Evolutionary conservation across 2,329 filamentous ascomycete species (phyloP), one percentile per base, ranked within the genome.

Genomic region (Colletotrichum lini): DNA sequence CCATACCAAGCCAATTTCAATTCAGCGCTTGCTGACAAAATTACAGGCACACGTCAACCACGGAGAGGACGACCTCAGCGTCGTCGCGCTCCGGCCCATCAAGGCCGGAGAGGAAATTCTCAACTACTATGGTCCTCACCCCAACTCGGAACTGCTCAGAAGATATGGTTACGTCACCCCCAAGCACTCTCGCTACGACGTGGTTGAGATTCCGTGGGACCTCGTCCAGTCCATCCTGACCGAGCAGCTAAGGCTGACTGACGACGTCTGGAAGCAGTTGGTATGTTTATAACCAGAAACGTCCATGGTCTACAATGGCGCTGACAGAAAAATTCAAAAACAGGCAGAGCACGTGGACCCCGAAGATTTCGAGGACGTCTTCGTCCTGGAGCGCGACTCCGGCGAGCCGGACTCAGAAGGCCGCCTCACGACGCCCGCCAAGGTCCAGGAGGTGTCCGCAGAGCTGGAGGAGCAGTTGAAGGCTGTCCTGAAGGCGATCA

Each of bases 71-170:
- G 81, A 81, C 13, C 84, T 97, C 10, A 90, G 91, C 3, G 96
- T 96, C 80, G 92, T 91, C 30, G 86, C 93, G 0, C 85, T 95
- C 70, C 89, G 91, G 53, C 82, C 88, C 1, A 94, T 98, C 76
- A 82, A 81, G 30, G 87, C 88, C 0, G 93, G 93, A 7, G 89
- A 94, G 67, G 93, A 97, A 80, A 89, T 98, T 21, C 89, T 95
- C 78, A 97, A 97, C 79, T 95, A 97, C 82, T 97, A 97, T 75
- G 95, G 95, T 0, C 91, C 94, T 7, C 88, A 97, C 3, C 93
- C 94, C 12, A 93, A 93, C 70, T 92, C 93, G 1, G 95, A 98
- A 77, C 85, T 98, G 9, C 86, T 98, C 13, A 87, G 95, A 45
- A 88, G 95, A 16, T 97, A 98, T 76, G 95, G 95, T 21, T 98